Evolutionary conservation across 768 basidiomycete genomes (phyloP), one percentile per base, ranked within the genome.

Genomic region (Mycena olivaceomarginata): DNA sequence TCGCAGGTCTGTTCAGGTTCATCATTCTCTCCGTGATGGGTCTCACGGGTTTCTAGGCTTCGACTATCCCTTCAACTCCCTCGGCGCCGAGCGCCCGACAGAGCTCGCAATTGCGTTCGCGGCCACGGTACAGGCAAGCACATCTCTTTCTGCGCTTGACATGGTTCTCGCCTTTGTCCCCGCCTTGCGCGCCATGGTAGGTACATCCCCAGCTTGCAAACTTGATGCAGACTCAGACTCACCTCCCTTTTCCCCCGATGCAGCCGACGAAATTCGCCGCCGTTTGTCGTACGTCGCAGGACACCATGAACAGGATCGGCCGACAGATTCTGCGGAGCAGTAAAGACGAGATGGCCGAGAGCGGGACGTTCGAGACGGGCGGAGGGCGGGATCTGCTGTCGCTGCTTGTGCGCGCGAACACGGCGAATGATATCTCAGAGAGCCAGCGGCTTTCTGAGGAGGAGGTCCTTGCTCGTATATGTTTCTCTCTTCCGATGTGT

Each of bases 51-150:
- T 12, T 51, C 0, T 18, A 51, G 79, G 73, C 11, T 81, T 77
- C 78, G 80, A 67, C 68, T 77, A 80, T 70, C 45, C 65, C 20
- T 70, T 79, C 48, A 75, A 80, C 46, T 72, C 77, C 22, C 75
- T 72, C 67, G 72, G 63, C 25, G 76, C 65, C 9, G 53, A 64
- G 20, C 51, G 25, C 68, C 83, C 46, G 87, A 87, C 79, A 9
- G 86, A 90, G 77, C 86, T 91, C 11, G 85, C 88, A 22, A 76
- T 82, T 39, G 88, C 89, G 7, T 91, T 90, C 74, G 82, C 84
- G n/a, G 20, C 20, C 53, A 12, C 20, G 10, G 9, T 8, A 22
- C 53, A 22, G 48, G 48, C 48, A 5, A 51, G 2, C 48, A 6
- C 48, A 39, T 39, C 16, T 3, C 48, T 51, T 18, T 51, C 48